Evolutionary conservation across 495 filamentous ascomycete species (phyloP).

Genomic region (Lindgomyces ingoldianus): DNA sequence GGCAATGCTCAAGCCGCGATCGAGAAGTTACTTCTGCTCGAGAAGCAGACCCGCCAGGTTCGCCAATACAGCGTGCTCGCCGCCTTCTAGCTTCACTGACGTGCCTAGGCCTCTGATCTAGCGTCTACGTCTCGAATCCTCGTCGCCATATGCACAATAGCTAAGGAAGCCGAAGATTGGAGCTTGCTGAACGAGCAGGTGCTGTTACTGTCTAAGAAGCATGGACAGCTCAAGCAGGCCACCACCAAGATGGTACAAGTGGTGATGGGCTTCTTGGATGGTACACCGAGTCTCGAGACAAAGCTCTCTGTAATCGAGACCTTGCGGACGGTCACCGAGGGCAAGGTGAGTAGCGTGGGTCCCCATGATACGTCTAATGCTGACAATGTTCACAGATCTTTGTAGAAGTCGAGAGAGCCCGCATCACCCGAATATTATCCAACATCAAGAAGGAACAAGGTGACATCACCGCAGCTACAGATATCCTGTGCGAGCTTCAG

Average conservation of each 20-base stretch:
- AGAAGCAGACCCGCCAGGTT: constrained; percentile 97
- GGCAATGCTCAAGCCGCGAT: constrained; percentile 79
- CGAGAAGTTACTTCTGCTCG: constrained; percentile 85
- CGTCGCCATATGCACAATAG: constrained; percentile 85
- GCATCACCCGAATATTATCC: constrained; percentile 89
- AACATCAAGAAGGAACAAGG: constrained; percentile 96
- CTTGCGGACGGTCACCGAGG: constrained; percentile 92
- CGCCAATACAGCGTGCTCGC: constrained; percentile 14
- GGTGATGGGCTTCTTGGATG: constrained; percentile 88
- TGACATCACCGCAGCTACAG: constrained; percentile 83
- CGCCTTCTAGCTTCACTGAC: not conserved
- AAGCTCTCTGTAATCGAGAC: constrained; percentile 95
- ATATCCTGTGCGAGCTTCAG: constrained; percentile 94
- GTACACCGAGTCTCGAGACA: constrained; percentile 73
- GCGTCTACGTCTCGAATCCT: constrained; percentile 89
- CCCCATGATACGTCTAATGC: not conserved
- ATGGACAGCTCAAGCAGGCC: constrained; percentile 98
- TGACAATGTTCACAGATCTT: constrained; percentile 68
- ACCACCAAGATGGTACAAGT: constrained; percentile 98
- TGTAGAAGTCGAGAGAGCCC: constrained; percentile 95
- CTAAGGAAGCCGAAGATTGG: constrained; percentile 92
- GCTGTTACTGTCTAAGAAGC: constrained; percentile 94
- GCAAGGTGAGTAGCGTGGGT: constrained; percentile 63
- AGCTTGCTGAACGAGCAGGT: constrained; percentile 93
- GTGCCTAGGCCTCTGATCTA: constrained; percentile 75